Percentiles rank a stretch among this genome's conserved stretches.
Evolutionary conservation across 495 filamentous ascomycete genomes (phyloP).

Genomic region (Astrocystis sublimbata): DNA sequence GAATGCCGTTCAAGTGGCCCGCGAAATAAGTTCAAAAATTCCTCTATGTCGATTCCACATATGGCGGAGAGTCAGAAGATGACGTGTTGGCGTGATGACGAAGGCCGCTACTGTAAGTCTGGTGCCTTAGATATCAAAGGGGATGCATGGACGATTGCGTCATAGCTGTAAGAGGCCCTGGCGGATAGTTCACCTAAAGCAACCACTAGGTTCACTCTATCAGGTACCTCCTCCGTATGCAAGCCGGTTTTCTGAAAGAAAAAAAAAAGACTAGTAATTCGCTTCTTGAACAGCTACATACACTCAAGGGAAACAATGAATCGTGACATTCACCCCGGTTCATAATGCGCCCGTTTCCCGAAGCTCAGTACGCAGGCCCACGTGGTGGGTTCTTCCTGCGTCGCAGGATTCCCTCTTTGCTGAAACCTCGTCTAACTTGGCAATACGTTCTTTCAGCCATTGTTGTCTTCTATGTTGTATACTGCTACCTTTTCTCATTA

Average conservation of each 20-base stretch:
- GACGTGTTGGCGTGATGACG: neutral
- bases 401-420: slow-evolving; percentile 5
- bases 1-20: no score
- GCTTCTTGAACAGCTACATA: neutral
- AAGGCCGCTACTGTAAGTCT: neutral
- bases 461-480: slow-evolving; percentile 33
- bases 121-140: no score
- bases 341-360: slow-evolving; percentile 10
- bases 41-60: neutral
- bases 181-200: no score
- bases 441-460: slow-evolving; percentile 28
- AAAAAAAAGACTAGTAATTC: neutral
- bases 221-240: neutral
- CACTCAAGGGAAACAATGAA: neutral
- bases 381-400: neutral
- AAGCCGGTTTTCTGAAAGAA: neutral
- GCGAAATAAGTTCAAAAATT: neutral
- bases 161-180: neutral
- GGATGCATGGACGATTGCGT: neutral
- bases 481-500: slow-evolving; percentile 41
- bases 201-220: no score
- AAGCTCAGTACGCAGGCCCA: slow-evolving; percentile 13
- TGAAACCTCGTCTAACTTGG: slow-evolving; percentile 28
- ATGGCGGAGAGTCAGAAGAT: neutral
- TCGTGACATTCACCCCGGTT: neutral